phyloP scores from a whole-genome alignment of 306 rosid genomes.

The Quercus suber region DNA sequence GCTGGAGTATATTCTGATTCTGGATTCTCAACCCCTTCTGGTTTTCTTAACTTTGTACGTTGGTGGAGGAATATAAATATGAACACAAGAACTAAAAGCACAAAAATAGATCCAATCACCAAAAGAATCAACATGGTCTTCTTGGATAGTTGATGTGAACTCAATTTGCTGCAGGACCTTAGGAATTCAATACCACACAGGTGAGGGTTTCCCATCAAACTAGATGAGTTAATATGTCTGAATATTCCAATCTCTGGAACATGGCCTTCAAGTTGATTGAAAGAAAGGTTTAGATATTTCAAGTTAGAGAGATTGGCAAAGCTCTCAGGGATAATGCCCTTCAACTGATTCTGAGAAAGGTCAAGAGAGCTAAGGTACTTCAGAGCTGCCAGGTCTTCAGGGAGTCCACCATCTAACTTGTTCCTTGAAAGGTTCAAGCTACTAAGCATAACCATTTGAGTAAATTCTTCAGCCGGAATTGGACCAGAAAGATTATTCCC shows the following conservation, averaged over 20 bases:
- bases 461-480: slow-evolving; percentile 59
- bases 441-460: slow-evolving; percentile 43
- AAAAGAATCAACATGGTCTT: slow-evolving; percentile 35
- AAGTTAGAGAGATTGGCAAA: slow-evolving; percentile 52
- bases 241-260: slow-evolving; percentile 67
- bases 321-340: slow-evolving; percentile 56
- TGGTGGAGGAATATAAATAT: slow-evolving; percentile 24
- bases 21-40: slow-evolving; percentile 29
- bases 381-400: slow-evolving; percentile 43
- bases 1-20: slow-evolving; percentile 29
- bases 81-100: slow-evolving; percentile 41
- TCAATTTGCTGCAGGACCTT: slow-evolving; percentile 38
- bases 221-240: slow-evolving; percentile 42
- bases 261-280: slow-evolving; percentile 73
- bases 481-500: slow-evolving; percentile 70
- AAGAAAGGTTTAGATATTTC: slow-evolving; percentile 66
- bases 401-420: slow-evolving; percentile 60
- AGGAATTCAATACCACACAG: slow-evolving; percentile 66
- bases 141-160: slow-evolving; percentile 44
- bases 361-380: slow-evolving; percentile 59
- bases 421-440: slow-evolving; percentile 75
- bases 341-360: slow-evolving; percentile 74
- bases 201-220: slow-evolving; percentile 59
- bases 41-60: not conserved
- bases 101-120: slow-evolving; percentile 42